Conservation (phyloP, 148 eudicot species). For the Spergularia bocconei region DNA sequence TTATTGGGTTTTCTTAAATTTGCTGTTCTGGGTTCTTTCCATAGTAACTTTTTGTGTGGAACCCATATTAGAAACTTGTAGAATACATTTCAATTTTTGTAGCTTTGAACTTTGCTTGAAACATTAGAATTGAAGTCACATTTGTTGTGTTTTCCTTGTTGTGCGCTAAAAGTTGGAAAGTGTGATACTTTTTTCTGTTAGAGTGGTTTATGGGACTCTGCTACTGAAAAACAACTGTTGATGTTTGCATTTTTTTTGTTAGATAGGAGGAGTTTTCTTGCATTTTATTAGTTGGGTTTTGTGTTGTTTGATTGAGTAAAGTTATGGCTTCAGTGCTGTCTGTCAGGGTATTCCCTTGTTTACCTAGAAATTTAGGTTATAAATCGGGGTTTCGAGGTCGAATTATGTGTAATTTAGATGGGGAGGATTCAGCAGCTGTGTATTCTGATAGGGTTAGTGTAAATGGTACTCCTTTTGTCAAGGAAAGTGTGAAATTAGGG, state of each 20-base stretch:
- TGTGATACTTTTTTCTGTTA: slow-evolving; percentile 11
- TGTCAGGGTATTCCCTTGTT: slow-evolving; percentile 42
- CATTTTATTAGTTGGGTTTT: background rate
- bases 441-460: slow-evolving; percentile 38
- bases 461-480: slow-evolving; percentile 37
- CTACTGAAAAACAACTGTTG: background rate
- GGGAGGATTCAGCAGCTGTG: slow-evolving; percentile 36
- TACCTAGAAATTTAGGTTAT: slow-evolving; percentile 29
- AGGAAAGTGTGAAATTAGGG: slow-evolving; percentile 40
- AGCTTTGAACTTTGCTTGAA: background rate
- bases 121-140: background rate
- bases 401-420: slow-evolving; percentile 36
- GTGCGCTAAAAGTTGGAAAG: slow-evolving; percentile 9
- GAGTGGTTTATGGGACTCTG: slow-evolving; percentile 6
- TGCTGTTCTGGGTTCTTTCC: background rate
- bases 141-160: slow-evolving; percentile 16
- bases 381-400: slow-evolving; percentile 34
- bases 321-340: slow-evolving; percentile 45
- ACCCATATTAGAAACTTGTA: slow-evolving; percentile 6
- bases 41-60: background rate
- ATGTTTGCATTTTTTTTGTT: background rate
- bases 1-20: background rate
- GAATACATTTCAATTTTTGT: background rate
- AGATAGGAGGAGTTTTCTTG: background rate
- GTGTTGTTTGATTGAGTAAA: slow-evolving; percentile 16